Conservation (phyloP, 2,329 filamentous ascomycete genomes). For the Aspergillus quadricinctus region DNA sequence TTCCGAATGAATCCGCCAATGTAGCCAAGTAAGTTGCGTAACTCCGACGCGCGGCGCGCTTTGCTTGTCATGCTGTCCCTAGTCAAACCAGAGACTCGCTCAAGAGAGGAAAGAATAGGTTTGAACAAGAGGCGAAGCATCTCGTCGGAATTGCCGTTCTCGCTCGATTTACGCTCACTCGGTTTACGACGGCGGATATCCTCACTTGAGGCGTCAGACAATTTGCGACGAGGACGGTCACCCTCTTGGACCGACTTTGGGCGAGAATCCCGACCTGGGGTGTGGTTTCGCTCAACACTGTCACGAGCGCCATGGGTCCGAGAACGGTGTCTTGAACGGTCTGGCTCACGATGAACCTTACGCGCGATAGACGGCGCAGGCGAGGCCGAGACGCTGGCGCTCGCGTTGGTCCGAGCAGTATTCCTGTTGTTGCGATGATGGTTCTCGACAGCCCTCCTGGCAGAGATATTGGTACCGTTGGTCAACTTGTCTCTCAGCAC, state of each 20-base stretch:
- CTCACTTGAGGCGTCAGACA: slow-evolving; percentile 32
- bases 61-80: slow-evolving; percentile 45
- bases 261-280: slow-evolving; percentile 38
- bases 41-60: slow-evolving; percentile 38
- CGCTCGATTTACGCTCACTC: slow-evolving; percentile 35
- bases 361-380: slow-evolving; percentile 41
- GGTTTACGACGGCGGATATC: slow-evolving; percentile 33
- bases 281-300: slow-evolving; percentile 40
- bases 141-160: slow-evolving; percentile 35
- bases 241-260: slow-evolving; percentile 30
- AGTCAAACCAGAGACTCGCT: slow-evolving; percentile 42
- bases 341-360: slow-evolving; percentile 40
- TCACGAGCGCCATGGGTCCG: slow-evolving; percentile 40
- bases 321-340: slow-evolving; percentile 39
- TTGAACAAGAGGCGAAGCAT: slow-evolving; percentile 45
- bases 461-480: slow-evolving; percentile 58
- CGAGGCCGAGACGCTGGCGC: slow-evolving; percentile 42
- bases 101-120: slow-evolving; percentile 42
- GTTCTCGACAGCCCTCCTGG: slow-evolving; percentile 79
- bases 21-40: slow-evolving; percentile 40
- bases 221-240: slow-evolving; percentile 30
- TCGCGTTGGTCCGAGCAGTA: slow-evolving; percentile 30
- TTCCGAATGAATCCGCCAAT: slow-evolving; percentile 45
- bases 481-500: slow-evolving; percentile 83
- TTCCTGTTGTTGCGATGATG: slow-evolving; percentile 96